Conservation (phyloP, 1,139 yeast genomes). For the Yamadazyma diddensiae region DNA sequence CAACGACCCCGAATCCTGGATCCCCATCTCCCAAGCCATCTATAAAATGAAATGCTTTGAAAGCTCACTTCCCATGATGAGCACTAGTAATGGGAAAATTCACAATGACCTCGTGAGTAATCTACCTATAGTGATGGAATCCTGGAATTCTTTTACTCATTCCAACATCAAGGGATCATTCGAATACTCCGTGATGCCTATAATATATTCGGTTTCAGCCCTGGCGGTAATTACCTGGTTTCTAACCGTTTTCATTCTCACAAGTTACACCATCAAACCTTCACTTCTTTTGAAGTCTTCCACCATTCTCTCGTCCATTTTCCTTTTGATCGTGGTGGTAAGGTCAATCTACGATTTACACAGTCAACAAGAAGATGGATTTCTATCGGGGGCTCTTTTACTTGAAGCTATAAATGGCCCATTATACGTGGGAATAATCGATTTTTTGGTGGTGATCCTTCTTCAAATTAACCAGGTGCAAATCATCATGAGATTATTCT, state of each 20-base stretch:
- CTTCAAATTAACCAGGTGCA: constrained; percentile 75
- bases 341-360: constrained; percentile 45
- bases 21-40: constrained; percentile 21
- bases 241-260: constrained; percentile 59
- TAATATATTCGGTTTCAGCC: constrained; percentile 59
- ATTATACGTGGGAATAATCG: constrained; percentile 55
- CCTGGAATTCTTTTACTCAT: constrained; percentile 41
- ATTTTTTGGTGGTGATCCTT: constrained; percentile 57
- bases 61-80: constrained; percentile 39
- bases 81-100: constrained; percentile 36
- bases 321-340: constrained; percentile 50
- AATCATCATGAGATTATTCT: constrained; percentile 68
- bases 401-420: constrained; percentile 47
- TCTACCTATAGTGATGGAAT: constrained; percentile 36
- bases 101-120: constrained; percentile 24
- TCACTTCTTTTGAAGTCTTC: constrained; percentile 45
- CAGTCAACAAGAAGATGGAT: constrained; percentile 54
- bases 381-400: constrained; percentile 50
- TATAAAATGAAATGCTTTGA: constrained; percentile 39
- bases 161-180: constrained; percentile 41
- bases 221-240: constrained; percentile 67
- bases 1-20: constrained; percentile 19
- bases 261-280: constrained; percentile 58
- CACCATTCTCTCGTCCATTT: constrained; percentile 50
- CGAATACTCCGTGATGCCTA: constrained; percentile 56